Evolutionary conservation across 2,329 filamentous ascomycete species (phyloP), one percentile per base, ranked within the genome.

Genomic region (Cryphonectria radicalis): DNA sequence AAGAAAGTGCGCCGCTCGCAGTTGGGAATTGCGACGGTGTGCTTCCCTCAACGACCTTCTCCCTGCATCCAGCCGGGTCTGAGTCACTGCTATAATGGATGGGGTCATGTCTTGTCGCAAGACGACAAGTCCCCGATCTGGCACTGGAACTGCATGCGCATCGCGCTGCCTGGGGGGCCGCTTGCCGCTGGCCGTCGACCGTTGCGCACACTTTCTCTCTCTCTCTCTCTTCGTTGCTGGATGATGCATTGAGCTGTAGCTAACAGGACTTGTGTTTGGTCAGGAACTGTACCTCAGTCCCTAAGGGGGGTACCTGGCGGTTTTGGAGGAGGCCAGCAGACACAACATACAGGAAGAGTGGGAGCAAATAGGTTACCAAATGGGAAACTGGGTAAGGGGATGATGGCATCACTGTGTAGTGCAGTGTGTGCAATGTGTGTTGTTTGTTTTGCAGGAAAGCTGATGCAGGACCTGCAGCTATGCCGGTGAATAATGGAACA

Each of bases 291-390:
- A 82, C 89, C 88, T 76, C 89, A 90, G 81, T 84, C 87, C 77
- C 79, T 91, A 76, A 87, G 89, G 76, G 87, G 88, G 76, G 86
- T 91, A 81, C 89, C 89, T 68, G 85, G 84, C 76, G 87, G 86
- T 74, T 91, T 90, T 79, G 85, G 84, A 75, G 83, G 83, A 76
- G 88, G 89, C 76, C 88, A 88, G 79, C 88, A 88, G 79, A 84
- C 84, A 71, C 89, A 89, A 76, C 85, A 85, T 75, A 79, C 84
- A 75, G 86, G 83, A 69, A 85, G 89, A 78, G 82, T 83, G 74
- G 86, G 86, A 59, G 85, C 89, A 68, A 88, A 80, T 79, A 86
- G 89, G 77, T 83, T 91, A 85, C 89, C 88, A 71, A 90, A 89
- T 76, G 89, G 89, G 69, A 91, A 91, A 80, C 81, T 90, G 84